Percentiles rank a stretch among this genome's conserved stretches.
phyloP scores from a whole-genome alignment of 305 asterid genomes.

The Fraxinus dipetala region DNA sequence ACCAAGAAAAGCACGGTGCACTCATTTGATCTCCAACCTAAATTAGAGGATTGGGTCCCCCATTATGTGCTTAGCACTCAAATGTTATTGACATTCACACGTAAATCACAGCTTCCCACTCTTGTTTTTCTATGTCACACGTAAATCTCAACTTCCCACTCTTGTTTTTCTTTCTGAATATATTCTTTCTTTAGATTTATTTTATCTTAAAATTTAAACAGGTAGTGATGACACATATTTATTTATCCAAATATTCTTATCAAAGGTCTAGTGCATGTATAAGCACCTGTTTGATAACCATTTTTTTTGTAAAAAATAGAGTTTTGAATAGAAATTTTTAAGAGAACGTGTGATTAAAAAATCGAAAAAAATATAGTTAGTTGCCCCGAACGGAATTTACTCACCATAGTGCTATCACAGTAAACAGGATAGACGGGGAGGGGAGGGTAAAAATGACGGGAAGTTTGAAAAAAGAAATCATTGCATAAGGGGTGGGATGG shows the following conservation, averaged over 20 bases:
- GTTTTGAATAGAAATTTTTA: no score
- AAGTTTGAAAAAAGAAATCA: no score
- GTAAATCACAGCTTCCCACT: neutral
- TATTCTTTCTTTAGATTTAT: neutral
- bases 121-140: no score
- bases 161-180: neutral
- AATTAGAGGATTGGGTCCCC: slow-evolving; percentile 8
- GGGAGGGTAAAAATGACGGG: no score
- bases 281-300: no score
- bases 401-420: neutral
- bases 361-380: no score
- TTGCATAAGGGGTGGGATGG: no score
- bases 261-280: neutral
- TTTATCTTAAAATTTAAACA: neutral
- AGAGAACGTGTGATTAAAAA: no score
- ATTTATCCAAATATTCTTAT: neutral
- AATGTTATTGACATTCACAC: neutral
- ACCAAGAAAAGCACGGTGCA: slow-evolving; percentile 11
- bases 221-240: neutral
- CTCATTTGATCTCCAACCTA: slow-evolving; percentile 22
- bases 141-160: neutral
- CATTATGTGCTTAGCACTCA: neutral
- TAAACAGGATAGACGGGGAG: no score
- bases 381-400: no score
- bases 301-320: no score